Conservation (phyloP, 2,329 filamentous ascomycete species). For the Colletotrichum tabaci region DNA sequence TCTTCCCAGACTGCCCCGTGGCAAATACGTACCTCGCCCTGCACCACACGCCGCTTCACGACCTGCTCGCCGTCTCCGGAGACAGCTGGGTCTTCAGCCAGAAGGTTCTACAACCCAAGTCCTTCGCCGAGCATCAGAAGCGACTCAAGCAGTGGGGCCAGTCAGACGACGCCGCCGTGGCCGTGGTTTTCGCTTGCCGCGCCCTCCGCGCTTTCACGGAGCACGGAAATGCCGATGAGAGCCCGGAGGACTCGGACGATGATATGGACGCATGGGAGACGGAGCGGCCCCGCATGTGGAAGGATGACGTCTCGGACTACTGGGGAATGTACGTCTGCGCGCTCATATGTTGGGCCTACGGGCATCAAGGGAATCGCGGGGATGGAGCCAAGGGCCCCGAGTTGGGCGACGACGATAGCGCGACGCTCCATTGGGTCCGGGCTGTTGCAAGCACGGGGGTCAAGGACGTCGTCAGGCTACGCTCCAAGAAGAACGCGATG, state of each 20-base stretch:
- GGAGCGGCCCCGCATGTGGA: conserved; percentile 43
- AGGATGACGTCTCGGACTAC: conserved; percentile 63
- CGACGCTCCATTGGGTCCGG: conserved; percentile 56
- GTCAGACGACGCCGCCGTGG: conserved; percentile 61
- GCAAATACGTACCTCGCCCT: conserved; percentile 71
- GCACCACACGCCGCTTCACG: conserved; percentile 71
- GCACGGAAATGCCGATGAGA: conserved; percentile 40
- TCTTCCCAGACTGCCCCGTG: conserved; percentile 62
- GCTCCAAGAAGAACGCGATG: conserved; percentile 58
- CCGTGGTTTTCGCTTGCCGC: conserved; percentile 66
- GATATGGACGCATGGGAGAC: conserved; percentile 32
- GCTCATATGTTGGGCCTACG: conserved; percentile 73
- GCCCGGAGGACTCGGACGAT: conserved; percentile 15
- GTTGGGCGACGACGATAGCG: conserved; percentile 40
- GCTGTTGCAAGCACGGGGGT: conserved; percentile 58
- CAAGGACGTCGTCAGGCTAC: conserved; percentile 56
- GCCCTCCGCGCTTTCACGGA: conserved; percentile 61
- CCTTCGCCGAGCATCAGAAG: conserved; percentile 63
- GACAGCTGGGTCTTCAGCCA: conserved; percentile 72
- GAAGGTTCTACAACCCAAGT: conserved; percentile 62
- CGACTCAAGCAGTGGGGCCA: conserved; percentile 63
- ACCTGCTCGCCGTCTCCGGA: conserved; percentile 70
- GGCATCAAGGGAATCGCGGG: conserved; percentile 51
- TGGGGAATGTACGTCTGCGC: conserved; percentile 71
- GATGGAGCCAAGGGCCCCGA: conserved; percentile 40